phyloP scores from a whole-genome alignment of 805 yeast genomes.

The Barnettozyma pratensis region DNA sequence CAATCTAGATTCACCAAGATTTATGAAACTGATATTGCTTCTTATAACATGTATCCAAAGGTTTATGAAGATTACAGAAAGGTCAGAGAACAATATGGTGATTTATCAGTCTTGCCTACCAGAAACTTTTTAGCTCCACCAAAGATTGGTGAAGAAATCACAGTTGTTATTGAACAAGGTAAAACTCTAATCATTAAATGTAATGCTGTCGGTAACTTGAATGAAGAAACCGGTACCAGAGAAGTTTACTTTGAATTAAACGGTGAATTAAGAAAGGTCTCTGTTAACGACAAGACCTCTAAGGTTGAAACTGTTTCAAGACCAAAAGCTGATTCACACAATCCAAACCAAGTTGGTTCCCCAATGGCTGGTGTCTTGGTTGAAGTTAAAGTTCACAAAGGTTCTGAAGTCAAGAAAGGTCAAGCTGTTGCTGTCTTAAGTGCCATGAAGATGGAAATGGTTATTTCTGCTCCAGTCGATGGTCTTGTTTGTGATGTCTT shows the following conservation, averaged over 20 bases:
- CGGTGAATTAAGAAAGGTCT: constrained; percentile 96
- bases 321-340: constrained; percentile 84
- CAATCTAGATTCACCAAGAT: constrained; percentile 71
- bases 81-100: constrained; percentile 75
- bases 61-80: constrained; percentile 87
- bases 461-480: constrained; percentile 82
- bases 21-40: constrained; percentile 86
- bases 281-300: constrained; percentile 83
- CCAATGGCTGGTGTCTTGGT: constrained; percentile 99
- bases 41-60: constrained; percentile 97
- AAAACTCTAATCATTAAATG: constrained; percentile 86
- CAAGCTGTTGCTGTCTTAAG: constrained; percentile 89
- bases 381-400: constrained; percentile 87
- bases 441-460: constrained; percentile 99
- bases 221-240: constrained; percentile 80
- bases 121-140: constrained; percentile 85
- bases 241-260: constrained; percentile 97
- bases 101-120: constrained; percentile 91
- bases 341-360: constrained; percentile 92
- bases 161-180: constrained; percentile 90
- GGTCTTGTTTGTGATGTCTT: constrained; percentile 77
- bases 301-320: constrained; percentile 81
- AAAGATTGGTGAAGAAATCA: constrained; percentile 80
- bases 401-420: constrained; percentile 90
- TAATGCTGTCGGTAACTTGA: constrained; percentile 88